Evolutionary conservation across 768 basidiomycete species (phyloP), one percentile per base, ranked within the genome.

Genomic region (Termitomyces sp.): DNA sequence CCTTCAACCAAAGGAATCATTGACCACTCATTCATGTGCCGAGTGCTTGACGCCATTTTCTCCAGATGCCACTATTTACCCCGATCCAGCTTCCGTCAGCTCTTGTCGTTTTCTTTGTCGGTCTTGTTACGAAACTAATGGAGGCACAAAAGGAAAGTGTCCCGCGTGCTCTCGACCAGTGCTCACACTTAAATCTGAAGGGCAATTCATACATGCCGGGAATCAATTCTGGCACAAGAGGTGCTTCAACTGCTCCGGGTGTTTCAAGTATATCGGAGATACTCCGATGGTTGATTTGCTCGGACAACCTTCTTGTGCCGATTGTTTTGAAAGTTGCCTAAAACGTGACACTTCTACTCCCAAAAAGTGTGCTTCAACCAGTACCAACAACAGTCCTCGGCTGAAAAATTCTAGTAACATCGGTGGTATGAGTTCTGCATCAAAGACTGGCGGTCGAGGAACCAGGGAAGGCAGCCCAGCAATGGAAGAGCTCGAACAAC

Each of bases 41-140:
- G 70, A 85, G 13, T 94, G 92, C 69, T 75, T 78, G 16, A 72
- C 79, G 0, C 76, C 79, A 11, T 94, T 94, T 68, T 83, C 86
- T 39, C 91, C 92, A 2, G 92, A 94, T 70, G 84, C 89, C 22
- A 94, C 92, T 35, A 91, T 94, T 62, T 94, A 92, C 68, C 92
- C 92, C 1, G 88, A 92, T 67, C 89, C 88, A 42, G 71, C 71
- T 57, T 66, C 69, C n/a, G 63, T 73, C 6, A 69, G 67, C 53
- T 69, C 72, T 11, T 76, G 76, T n/a, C 81, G 83, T 3, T 94
- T 91, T 71, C 75, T 93, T 16, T 94, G 92, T 71, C 83, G 85
- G 32, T 74, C 83, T 24, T 94, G 92, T 71, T 94, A 91, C 68
- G 77, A 81, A 24, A 63, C 71, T 35, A 86, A 87, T 60, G 92